Evolutionary conservation across 768 basidiomycete species (phyloP), one percentile per base, ranked within the genome.

Genomic region (Postia placenta): DNA sequence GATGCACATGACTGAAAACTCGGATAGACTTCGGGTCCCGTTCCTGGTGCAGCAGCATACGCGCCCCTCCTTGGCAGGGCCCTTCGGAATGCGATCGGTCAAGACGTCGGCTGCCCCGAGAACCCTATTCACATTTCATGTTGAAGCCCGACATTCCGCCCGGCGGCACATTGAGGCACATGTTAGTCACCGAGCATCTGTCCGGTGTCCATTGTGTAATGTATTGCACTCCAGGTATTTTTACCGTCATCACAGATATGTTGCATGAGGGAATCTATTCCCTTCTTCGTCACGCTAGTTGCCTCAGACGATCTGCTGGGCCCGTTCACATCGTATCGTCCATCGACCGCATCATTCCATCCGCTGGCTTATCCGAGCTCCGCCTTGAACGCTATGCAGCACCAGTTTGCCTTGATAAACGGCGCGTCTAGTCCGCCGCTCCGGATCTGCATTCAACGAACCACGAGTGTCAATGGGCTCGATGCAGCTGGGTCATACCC

Each of bases 231-330:
- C 12, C 43, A 52, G 61, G 56, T 64, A 47, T 64, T 54, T 33
- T 54, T 64, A 1, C 60, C 63, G 5, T 43, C 44, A 12, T 53
- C 58, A 3, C 61, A 59, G 25, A 49, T 62, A 11, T 64, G 61
- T 47, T 49, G 55, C 41, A 30, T 56, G 35, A 49, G 53, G 30
- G 59, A 61, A 33, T 58, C 60, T 3, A 62, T 64, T 14, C 60
- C 61, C 5, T 64, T 62, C 50, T 52, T 50, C 45, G 50, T 64
- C 20, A 56, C 56, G 27, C 42, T 64, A 35, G 47, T 55, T 42
- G 61, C 49, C 26, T 54, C 55, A 35, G 61, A 62, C 15, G 55
- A 47, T 17, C 30, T 50, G 5, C 53, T 64, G 24, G 50, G 41
- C 36, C 52, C 53, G 20, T 62, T 62, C 46, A 33, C 51, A 3